Evolutionary conservation across 2,329 filamentous ascomycete species (phyloP), one percentile per base, ranked within the genome.

Genomic region (Botrytis porri): DNA sequence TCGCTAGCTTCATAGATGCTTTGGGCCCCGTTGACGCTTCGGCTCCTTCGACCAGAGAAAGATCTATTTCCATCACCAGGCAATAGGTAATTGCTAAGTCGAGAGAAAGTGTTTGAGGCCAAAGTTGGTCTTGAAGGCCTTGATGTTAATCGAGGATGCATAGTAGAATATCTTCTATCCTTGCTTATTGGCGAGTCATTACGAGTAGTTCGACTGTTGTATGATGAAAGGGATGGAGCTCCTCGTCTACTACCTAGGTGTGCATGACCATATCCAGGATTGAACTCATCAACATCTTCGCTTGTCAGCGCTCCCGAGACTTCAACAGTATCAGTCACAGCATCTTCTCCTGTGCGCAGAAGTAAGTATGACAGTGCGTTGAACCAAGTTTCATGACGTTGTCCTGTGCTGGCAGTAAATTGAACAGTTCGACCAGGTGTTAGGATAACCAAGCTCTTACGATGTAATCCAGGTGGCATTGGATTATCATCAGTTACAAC

Each of bases 331-430:
- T 89, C 88, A 10, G 80, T 80, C 57, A 83, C 82, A 62, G 88
- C 87, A n/a, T 85, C 87, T 54, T 92, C 90, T 45, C 89, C 86
- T 39, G 91, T 94, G 63, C 95, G 90, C 43, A 97, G 87, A 51
- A 98, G 87, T 22, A 99, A 88, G 81, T 99, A 99, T 1, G 94
- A 97, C 71, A 99, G 86, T 0, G 96, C 95, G 80, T 98, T 98
- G 86, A 96, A 97, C 96, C 96, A 99, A 0, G 95, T 98, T 84
- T 99, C 96, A 80, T 99, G 96, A 74, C 96, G 89, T 81, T 98
- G 94, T 54, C 94, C 93, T 4, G 96, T 99, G 3, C 93, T 91
- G 75, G 95, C 97, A 1, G 96, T 99, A 77, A 99, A 97, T 82
- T 97, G 95, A 83, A 99, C 89, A 25, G 90, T 90, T 76, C 96